Base-by-base conservation (phyloP, 2,329 filamentous ascomycete species). In the Sclerotinia subarctica region DNA sequence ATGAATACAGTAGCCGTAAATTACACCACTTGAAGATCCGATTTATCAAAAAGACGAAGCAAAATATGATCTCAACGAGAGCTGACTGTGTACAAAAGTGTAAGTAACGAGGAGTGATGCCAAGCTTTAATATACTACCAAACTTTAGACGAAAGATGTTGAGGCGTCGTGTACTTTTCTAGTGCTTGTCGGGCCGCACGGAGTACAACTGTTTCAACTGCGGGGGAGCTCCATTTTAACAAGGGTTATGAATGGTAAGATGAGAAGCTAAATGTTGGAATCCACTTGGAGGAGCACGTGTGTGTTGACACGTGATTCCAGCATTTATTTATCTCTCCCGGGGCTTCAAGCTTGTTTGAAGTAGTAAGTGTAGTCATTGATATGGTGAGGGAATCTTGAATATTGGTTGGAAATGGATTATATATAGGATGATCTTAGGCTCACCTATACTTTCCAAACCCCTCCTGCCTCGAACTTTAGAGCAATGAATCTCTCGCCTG, bases 91-190 rank as follows among this genome's bases (percentile, higher is more conserved):
- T 21, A 62, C 58, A 62, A n/a, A 38, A 62, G 8, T 26, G 13
- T 51, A 15, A 38, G 26, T 26, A 62, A 19, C 7, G 46, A 51
- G 29, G 58, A 38, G 58, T 5, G 44, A 11, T 32, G 58, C 58
- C 58, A 62, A 62, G 58, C 46, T 62, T 62, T 62, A 49, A 60
- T 49, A 62, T 38, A 7, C 32, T 21, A 56, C 53, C 53, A 56
- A 56, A 19, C 52, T 54, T 5, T 5, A 54, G 26, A 46, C 44
- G 11, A 7, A 49, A 21, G 26, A 51, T 62, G 38, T 38, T 35
- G 21, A 62, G 21, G 46, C 46, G 21, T 62, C 29, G 58, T 62
- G 58, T 51, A 51, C 46, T 3, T 51, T 49, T 2, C 47, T 62
- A 38, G n/a, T 24, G 59, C 29, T 19, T 51, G 21, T 51, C 46